A percentile compares a stretch with the other conserved stretches of the same genome.
Evolutionary conservation across 2,329 filamentous ascomycete genomes (phyloP).

Genomic region (Trichophyton simii): DNA sequence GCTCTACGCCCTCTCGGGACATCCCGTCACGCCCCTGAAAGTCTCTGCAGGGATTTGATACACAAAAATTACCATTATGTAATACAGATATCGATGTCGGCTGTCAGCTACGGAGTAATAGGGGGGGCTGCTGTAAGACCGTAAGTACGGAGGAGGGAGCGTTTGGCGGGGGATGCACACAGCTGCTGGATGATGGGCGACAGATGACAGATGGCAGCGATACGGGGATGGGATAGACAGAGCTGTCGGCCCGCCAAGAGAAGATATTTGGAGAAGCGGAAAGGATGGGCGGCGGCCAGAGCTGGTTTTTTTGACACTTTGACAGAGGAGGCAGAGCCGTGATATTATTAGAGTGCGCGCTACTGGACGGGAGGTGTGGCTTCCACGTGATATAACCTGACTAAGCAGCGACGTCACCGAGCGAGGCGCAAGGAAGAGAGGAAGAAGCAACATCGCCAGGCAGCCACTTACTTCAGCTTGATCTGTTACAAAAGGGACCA

Average conservation of each 20-base stretch:
- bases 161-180: background rate
- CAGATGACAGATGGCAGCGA: too few species aligned
- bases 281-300: background rate
- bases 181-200: too few species aligned
- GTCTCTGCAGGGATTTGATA: background rate
- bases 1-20: background rate
- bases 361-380: too few species aligned
- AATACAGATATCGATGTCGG: background rate
- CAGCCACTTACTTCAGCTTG: background rate
- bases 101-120: too few species aligned
- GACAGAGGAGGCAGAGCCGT: too few species aligned
- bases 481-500: background rate
- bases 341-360: too few species aligned
- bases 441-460: background rate
- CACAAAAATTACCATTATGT: background rate
- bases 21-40: constrained; percentile 1
- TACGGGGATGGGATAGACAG: too few species aligned
- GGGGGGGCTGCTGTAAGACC: too few species aligned
- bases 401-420: constrained; percentile 1
- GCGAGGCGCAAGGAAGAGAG: background rate
- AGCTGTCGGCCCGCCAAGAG: too few species aligned
- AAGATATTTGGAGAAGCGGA: background rate
- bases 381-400: background rate
- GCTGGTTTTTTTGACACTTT: too few species aligned
- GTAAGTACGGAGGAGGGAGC: background rate